Base-by-base conservation (phyloP, 2,329 filamentous ascomycete genomes). In the Drechslerella stenobrocha region DNA sequence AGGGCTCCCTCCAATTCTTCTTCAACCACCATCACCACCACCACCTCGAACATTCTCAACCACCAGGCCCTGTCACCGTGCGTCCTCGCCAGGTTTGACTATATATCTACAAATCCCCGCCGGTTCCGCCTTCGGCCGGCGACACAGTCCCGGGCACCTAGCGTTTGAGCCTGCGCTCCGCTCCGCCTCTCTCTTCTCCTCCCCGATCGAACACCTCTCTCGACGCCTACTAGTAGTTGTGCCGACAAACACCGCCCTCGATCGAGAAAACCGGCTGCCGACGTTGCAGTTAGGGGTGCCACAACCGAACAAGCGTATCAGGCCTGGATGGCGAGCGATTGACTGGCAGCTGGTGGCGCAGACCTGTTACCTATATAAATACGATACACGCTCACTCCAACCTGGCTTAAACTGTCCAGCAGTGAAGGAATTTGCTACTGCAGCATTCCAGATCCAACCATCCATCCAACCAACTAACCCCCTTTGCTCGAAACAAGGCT, bases 61-160 rank as follows among this genome's bases (percentile, higher is more conserved):
- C 11, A 13, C 34, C 13, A 4, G 11, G 13, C 4, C 34, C 11
- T 15, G 4, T 37, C 11, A 9, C 15, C 15, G 11, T 37, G 6
- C 30, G 11, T 15, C 3, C 3, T 13, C 4, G 13, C 13, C 34
- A 37, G 34, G 6, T 6, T 13, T 32, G 6, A 32, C 30, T 32
- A 6, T 32, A 6, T 6, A 32, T 32, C 13, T 13, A 32, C 30
- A 32, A 6, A 32, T n/a, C n/a, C n/a, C n/a, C n/a, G 26, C 56
- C 24, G 56, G 52, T 47, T 46, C 47, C 45, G 28, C 30, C 48
- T 32, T 47, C 46, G 35, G 30, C 20, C 42, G 35, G 34, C 52
- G 53, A 58, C 60, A 53, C 61, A n/a, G 42, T 66, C 55, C 51
- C 55, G 50, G 45, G 55, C 63, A 60, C 44, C 51, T 56, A 28